Evolutionary conservation across 352 stramenopile genomes (phyloP).

Genomic region (Phytophthora uliginosa): DNA sequence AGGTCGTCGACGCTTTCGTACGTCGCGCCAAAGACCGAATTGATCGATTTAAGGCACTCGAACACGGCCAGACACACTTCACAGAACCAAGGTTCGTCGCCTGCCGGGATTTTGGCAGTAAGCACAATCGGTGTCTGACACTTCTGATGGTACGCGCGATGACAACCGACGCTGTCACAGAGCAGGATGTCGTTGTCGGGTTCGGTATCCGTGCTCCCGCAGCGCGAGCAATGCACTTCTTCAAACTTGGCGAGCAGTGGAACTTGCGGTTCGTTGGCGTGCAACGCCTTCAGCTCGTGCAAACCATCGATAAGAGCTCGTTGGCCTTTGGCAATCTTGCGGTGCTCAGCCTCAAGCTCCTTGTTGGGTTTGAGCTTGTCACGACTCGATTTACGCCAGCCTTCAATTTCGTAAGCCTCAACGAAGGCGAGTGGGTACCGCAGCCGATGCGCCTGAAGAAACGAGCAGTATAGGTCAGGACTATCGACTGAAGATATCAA

Average conservation of each 20-base stretch:
- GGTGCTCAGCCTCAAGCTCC: constrained; percentile 61
- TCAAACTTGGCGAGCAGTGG: constrained; percentile 51
- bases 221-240: constrained; percentile 86
- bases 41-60: constrained; percentile 84
- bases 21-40: constrained; percentile 78
- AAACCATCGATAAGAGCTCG: constrained; percentile 59
- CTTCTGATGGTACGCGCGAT: constrained; percentile 84
- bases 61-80: constrained; percentile 81
- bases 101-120: constrained; percentile 71
- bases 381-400: constrained; percentile 78
- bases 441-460: constrained; percentile 57
- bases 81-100: constrained; percentile 85
- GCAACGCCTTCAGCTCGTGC: constrained; percentile 48
- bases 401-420: constrained; percentile 86
- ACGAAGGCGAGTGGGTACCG: constrained; percentile 80
- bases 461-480: constrained; percentile 8
- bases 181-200: constrained; percentile 88
- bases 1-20: constrained; percentile 68
- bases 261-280: constrained; percentile 62
- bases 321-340: constrained; percentile 70
- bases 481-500: neutral
- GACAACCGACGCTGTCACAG: constrained; percentile 79
- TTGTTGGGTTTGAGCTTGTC: constrained; percentile 89
- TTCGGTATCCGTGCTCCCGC: constrained; percentile 65
- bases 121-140: constrained; percentile 73